Base-by-base conservation (phyloP, 257 asterid species). In the Sherardia arvensis region DNA sequence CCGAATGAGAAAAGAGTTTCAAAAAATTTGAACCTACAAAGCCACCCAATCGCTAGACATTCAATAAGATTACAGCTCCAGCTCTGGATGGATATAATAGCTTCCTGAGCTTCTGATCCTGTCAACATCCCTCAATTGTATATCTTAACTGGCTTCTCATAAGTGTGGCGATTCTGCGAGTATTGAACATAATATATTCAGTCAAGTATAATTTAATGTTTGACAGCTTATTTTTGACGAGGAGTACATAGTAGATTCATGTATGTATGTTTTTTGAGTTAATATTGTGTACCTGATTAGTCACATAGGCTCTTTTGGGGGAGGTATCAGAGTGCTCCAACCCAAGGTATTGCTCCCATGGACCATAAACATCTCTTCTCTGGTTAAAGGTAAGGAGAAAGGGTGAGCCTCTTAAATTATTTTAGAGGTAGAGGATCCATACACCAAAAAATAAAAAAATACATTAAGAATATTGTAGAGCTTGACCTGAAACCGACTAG, bases 281-380 rank as follows among this genome's bases (percentile, higher is more conserved):
- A 61, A 17, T 7, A 17, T 8, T 9, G 9, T 49, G 12, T 68
- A 85, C 99, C 95, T 90, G 96, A 80, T 69, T 93, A 18, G 85
- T 79, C 30, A 87, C 69, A 59, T 85, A 83, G 29, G 96, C 77
- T 72, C 96, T 83, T 74, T 83, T 85, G 65, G 97, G 90, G 62
- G 87, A 80, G 43, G 90, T 87, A 70, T 85, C 97, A 20, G 97
- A 78, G 78, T 93, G 99, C 82, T 93, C 97, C 56, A 93, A 79
- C 69, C 99, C 97, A 47, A 93, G 82, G 88, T 90, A 90, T 76
- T 85, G 99, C 85, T 93, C 96, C 97, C 96, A 90, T 65, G 94
- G 94, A 71, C 99, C 94, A 72, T 90, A 83, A 47, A 81, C 90
- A 68, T 90, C 99, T 83, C 96, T 82, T 71, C 97, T 93, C 81